Evolutionary conservation across 2,329 filamentous ascomycete genomes (phyloP).

Genomic region (Rachicladosporium sp.): DNA sequence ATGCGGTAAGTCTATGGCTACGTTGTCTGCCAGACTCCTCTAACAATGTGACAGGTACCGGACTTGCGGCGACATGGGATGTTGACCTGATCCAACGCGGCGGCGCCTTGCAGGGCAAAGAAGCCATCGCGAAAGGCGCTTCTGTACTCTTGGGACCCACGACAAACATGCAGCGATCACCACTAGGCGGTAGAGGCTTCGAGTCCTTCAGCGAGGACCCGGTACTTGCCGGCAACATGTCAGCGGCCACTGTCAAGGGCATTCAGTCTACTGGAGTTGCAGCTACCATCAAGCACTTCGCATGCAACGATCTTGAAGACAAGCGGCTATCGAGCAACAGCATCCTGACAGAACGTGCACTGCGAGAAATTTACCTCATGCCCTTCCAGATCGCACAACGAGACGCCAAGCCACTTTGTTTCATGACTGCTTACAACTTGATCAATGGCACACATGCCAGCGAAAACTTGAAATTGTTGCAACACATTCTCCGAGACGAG

Average conservation of each 20-base stretch:
- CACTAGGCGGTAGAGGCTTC: constrained; percentile 61
- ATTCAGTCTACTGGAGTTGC: constrained; percentile 61
- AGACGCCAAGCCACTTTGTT: constrained; percentile 13
- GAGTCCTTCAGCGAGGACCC: constrained; percentile 81
- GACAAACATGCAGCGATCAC: constrained; percentile 15
- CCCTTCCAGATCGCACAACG: constrained; percentile 59
- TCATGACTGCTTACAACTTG: constrained; percentile 65
- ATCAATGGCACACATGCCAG: constrained; percentile 63
- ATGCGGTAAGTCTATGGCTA: constrained; percentile 38
- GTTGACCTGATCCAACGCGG: constrained; percentile 12
- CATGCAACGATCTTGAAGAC: constrained; percentile 61
- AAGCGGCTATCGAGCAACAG: constrained; percentile 53
- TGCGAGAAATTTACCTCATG: constrained; percentile 60
- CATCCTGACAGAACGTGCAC: constrained; percentile 48
- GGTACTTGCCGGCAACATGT: constrained; percentile 59
- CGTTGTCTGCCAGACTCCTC: too few relatives aligned
- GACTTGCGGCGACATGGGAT: constrained; percentile 19
- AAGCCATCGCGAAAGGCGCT: constrained; percentile 16
- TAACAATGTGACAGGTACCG: constrained; percentile 4
- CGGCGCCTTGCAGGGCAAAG: constrained; percentile 14
- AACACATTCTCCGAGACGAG: constrained; percentile 55
- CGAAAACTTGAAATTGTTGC: constrained; percentile 52
- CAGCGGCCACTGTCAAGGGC: constrained; percentile 47
- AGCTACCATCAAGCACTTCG: constrained; percentile 69
- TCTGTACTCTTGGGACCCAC: constrained; percentile 16